phyloP scores from a whole-genome alignment of 2,329 filamentous ascomycete genomes.

The Diplodia scrobiculata region DNA sequence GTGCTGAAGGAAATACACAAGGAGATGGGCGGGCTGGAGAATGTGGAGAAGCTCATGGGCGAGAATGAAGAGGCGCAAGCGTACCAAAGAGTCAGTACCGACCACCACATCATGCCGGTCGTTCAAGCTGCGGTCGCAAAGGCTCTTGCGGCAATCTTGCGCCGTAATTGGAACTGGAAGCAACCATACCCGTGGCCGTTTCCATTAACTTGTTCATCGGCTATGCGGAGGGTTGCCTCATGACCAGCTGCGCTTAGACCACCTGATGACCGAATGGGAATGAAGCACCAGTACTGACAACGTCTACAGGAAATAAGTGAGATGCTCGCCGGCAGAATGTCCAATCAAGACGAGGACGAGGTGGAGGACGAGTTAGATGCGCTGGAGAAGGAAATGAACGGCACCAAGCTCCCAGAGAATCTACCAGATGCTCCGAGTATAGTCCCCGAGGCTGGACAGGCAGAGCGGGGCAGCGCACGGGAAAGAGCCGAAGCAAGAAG shows the following conservation, averaged over 20 bases:
- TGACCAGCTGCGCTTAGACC: neutral
- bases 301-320: constrained; percentile 78
- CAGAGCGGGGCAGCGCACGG: constrained; percentile 37
- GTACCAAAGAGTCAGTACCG: constrained; percentile 73
- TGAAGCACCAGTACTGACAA: constrained; percentile 22
- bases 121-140: neutral
- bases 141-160: neutral
- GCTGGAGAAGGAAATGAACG: constrained; percentile 66
- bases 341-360: constrained; percentile 94
- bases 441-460: constrained; percentile 37
- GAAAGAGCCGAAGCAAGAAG: constrained; percentile 42
- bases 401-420: constrained; percentile 45
- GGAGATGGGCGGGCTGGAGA: constrained; percentile 94
- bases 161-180: neutral
- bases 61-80: constrained; percentile 87
- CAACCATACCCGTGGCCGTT: constrained; percentile 4
- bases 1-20: constrained; percentile 88
- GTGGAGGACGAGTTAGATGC: constrained; percentile 92
- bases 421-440: constrained; percentile 47
- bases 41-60: constrained; percentile 92
- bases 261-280: neutral
- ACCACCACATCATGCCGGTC: constrained; percentile 1
- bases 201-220: neutral
- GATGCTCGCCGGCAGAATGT: constrained; percentile 83
- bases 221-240: neutral